Conservation (phyloP, 176 grass and related monocot genomes). For the Carex scoparia region DNA sequence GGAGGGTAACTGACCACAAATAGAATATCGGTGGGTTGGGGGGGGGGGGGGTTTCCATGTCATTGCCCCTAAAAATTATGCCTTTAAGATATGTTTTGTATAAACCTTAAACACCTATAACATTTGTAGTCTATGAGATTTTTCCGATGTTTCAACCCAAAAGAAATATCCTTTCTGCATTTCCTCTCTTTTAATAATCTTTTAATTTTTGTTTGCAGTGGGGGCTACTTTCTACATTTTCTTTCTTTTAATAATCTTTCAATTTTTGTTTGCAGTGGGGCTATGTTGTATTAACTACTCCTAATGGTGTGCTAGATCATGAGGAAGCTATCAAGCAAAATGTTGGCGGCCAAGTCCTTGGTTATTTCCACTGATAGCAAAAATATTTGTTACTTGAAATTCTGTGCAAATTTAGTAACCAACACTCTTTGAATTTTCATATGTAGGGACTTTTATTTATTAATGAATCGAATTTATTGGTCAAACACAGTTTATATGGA, state of each 20-base stretch:
- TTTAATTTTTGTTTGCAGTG: constrained; percentile 50
- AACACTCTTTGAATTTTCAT: not conserved
- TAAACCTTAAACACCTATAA: not conserved
- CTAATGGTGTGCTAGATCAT: constrained; percentile 89
- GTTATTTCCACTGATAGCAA: constrained; percentile 66
- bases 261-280: constrained; percentile 67
- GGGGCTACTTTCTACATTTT: constrained; percentile 19
- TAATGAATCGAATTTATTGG: not conserved
- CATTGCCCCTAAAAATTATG: too few relatives aligned
- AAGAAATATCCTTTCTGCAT: not conserved
- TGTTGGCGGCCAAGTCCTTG: constrained; percentile 86
- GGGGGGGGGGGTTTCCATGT: too few relatives aligned
- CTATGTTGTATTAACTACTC: constrained; percentile 89
- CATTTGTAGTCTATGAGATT: not conserved
- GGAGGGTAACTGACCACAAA: too few relatives aligned
- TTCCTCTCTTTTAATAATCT: not conserved
- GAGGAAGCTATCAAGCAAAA: constrained; percentile 90
- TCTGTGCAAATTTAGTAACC: not conserved
- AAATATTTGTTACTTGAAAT: not conserved
- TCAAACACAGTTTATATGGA: not conserved
- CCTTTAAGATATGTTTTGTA: not conserved
- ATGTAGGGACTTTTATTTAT: not conserved
- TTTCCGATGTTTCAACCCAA: not conserved
- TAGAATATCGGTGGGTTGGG: too few relatives aligned
- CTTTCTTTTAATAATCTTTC: not conserved